A percentile compares a stretch with the other conserved stretches of the same genome.
These are phyloP conservation scores for Nakataea oryzae DNA, from an alignment of 2,329 filamentous ascomycete species.

Conservation along the genomic window DNA sequence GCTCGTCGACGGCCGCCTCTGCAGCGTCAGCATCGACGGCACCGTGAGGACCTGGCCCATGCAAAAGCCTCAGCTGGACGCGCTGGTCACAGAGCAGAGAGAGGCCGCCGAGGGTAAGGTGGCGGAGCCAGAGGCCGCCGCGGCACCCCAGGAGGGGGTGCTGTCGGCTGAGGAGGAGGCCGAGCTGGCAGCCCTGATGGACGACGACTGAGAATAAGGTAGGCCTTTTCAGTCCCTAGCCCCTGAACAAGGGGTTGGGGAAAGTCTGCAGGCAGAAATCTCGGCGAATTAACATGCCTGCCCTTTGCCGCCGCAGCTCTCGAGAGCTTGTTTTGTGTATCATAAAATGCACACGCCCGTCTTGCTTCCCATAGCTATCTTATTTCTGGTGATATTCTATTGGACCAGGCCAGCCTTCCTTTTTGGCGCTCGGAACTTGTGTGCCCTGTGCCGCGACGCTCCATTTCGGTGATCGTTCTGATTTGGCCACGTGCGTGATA, in stretches of 20 bases:
- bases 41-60: conserved; percentile 82
- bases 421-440: neutral
- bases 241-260: neutral
- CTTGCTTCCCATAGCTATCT: neutral
- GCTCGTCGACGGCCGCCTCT: conserved; percentile 45
- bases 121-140: conserved; percentile 33
- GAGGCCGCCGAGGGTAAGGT: conserved; percentile 34
- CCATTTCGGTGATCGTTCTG: neutral
- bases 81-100: conserved; percentile 33
- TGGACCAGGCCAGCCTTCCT: neutral
- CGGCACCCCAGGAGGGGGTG: conserved; percentile 34
- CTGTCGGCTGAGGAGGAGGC: conserved; percentile 83
- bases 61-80: conserved; percentile 45
- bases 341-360: neutral
- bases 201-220: conserved; percentile 44
- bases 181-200: conserved; percentile 86
- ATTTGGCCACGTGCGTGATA: neutral
- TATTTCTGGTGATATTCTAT: neutral
- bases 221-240: neutral
- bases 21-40: conserved; percentile 82
- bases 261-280: neutral
- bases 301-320: conserved; percentile 13
- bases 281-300: neutral
- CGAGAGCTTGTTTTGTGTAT: neutral
- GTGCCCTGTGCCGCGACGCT: neutral